Evolutionary conservation across 495 filamentous ascomycete species (phyloP).

Genomic region (Aspergillus wentii): DNA sequence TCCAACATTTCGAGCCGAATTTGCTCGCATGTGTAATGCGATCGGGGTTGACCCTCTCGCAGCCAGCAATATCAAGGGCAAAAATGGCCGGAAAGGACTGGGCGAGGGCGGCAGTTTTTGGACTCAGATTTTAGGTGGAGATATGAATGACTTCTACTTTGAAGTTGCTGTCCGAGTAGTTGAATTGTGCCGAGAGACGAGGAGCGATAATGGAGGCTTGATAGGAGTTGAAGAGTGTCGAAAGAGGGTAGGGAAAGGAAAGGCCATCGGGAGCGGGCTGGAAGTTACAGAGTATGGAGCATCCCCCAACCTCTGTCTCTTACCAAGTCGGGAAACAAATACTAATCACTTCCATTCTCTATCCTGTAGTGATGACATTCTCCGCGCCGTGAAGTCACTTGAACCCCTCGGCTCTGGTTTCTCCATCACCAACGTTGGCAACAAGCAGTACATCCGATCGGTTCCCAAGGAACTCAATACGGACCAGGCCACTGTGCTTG

Average conservation of each 20-base stretch:
- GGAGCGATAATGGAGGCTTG: conserved; percentile 88
- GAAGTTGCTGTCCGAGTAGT: conserved; percentile 91
- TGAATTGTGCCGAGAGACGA: conserved; percentile 82
- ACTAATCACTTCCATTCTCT: conserved; percentile 2
- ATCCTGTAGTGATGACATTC: conserved; percentile 70
- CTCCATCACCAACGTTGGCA: conserved; percentile 73
- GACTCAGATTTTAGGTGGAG: conserved; percentile 85
- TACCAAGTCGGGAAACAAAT: neutral
- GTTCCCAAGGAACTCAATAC: conserved; percentile 95
- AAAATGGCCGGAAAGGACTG: conserved; percentile 37
- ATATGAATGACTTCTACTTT: conserved; percentile 98
- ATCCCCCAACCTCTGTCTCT: neutral
- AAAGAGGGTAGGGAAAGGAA: conserved; percentile 64
- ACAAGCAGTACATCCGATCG: conserved; percentile 82
- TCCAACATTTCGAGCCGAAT: conserved; percentile 91
- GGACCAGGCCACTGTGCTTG: conserved; percentile 88
- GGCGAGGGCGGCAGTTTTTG: conserved; percentile 65
- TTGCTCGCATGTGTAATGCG: conserved; percentile 95
- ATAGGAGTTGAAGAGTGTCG: conserved; percentile 79
- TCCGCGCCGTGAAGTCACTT: conserved; percentile 82
- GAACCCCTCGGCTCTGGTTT: conserved; percentile 86
- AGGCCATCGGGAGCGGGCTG: conserved; percentile 61
- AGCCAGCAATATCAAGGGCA: conserved; percentile 58
- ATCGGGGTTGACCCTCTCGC: conserved; percentile 93
- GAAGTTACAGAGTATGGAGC: conserved; percentile 62